These are phyloP conservation scores for Jamesozyma hellenica DNA, from an alignment of 805 yeast species.

Conservation along the genomic window DNA sequence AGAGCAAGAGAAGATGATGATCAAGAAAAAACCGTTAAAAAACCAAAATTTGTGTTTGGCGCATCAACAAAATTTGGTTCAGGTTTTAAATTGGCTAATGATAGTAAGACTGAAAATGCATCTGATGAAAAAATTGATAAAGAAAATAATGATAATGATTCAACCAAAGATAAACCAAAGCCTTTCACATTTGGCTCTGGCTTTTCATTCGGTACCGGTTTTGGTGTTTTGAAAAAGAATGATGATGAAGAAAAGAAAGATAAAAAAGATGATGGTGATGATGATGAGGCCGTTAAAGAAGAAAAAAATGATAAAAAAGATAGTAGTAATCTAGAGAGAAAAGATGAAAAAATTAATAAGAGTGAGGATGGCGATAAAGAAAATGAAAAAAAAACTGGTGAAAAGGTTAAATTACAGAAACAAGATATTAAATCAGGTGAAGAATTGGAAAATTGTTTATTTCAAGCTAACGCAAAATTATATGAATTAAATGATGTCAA, in stretches of 20 bases:
- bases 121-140: neutral
- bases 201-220: slow-evolving; percentile 34
- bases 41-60: slow-evolving; percentile 48
- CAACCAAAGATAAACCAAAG: slow-evolving; percentile 7
- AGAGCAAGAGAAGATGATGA: neutral
- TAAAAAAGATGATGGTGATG: slow-evolving; percentile 8
- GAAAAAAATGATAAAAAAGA: slow-evolving; percentile 2
- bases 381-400: slow-evolving; percentile 12
- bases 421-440: slow-evolving; percentile 75
- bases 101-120: too few relatives aligned
- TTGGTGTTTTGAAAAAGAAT: slow-evolving; percentile 18
- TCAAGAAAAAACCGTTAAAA: slow-evolving; percentile 4
- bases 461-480: slow-evolving; percentile 64
- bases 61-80: slow-evolving; percentile 41
- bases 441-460: slow-evolving; percentile 66
- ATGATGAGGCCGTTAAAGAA: neutral
- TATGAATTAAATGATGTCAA: slow-evolving; percentile 59
- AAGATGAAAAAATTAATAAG: neutral
- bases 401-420: slow-evolving; percentile 45
- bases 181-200: slow-evolving; percentile 37
- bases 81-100: slow-evolving; percentile 23
- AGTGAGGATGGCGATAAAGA: neutral
- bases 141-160: neutral
- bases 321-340: slow-evolving; percentile 6
- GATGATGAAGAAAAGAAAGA: slow-evolving; percentile 5